These are phyloP conservation scores for Nitzschia putrida DNA, from an alignment of 108 stramenopile genomes.

Conservation along the genomic window DNA sequence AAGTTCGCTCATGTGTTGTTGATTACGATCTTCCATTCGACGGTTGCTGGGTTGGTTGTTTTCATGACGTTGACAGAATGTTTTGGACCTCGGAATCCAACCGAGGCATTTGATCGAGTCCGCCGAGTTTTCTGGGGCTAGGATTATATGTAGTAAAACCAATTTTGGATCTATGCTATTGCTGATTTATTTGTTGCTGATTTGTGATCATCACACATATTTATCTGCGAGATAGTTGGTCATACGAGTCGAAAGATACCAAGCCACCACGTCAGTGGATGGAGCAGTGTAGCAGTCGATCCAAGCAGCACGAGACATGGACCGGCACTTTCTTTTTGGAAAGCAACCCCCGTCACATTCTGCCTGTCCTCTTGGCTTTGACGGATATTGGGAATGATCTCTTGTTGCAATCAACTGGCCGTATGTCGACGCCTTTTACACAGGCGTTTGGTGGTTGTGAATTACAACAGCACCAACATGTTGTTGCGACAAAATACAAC, in stretches of 20 bases:
- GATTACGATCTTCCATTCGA: slow-evolving; percentile 43
- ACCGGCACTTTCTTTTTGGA: slow-evolving; percentile 83
- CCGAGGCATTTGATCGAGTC: neutral
- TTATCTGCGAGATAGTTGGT: no score
- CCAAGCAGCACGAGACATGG: slow-evolving; percentile 76
- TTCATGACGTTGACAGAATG: slow-evolving; percentile 34
- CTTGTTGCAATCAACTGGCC: slow-evolving; percentile 40
- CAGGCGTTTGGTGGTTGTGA: slow-evolving; percentile 52
- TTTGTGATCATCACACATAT: no score
- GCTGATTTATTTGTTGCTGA: no score
- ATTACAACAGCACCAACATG: no score
- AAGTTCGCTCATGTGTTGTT: slow-evolving; percentile 34
- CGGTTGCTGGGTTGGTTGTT: slow-evolving; percentile 42
- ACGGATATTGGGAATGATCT: slow-evolving; percentile 85
- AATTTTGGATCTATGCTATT: no score
- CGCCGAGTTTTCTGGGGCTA: no score
- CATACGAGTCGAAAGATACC: no score
- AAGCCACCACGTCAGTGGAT: no score
- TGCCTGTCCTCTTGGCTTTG: slow-evolving; percentile 73
- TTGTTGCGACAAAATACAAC: neutral
- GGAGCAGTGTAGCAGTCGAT: slow-evolving; percentile 47
- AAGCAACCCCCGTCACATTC: slow-evolving; percentile 80
- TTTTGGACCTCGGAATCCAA: slow-evolving; percentile 41
- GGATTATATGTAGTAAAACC: no score
- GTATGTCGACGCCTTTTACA: slow-evolving; percentile 60